These are phyloP conservation scores for Amylocystis lapponica DNA, from an alignment of 768 basidiomycete species.

Conservation along the genomic window DNA sequence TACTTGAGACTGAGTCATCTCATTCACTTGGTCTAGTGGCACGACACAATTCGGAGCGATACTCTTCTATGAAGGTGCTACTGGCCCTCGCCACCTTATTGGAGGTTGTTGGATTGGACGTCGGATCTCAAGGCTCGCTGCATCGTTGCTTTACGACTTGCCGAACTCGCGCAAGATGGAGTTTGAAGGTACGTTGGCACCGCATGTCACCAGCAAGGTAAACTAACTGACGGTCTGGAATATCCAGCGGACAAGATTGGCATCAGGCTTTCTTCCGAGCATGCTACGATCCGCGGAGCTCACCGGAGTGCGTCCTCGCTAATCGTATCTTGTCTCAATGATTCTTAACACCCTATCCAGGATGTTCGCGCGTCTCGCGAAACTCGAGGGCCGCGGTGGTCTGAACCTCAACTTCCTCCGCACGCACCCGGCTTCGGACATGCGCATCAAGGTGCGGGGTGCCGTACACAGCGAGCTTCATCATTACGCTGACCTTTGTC, in stretches of 20 bases:
- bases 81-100: conserved; percentile 38
- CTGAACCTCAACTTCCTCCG: conserved; percentile 53
- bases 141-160: conserved; percentile 54
- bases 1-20: background rate
- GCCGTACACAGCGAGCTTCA: background rate
- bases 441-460: conserved; percentile 64
- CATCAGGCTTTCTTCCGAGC: conserved; percentile 72
- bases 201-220: too few species aligned
- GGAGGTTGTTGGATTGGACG: conserved; percentile 48
- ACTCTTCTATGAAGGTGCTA: conserved; percentile 38
- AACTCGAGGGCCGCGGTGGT: conserved; percentile 40
- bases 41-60: conserved; percentile 46
- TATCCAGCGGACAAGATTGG: conserved; percentile 91
- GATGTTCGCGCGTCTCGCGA: conserved; percentile 65
- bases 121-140: conserved; percentile 44
- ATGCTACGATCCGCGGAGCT: conserved; percentile 79
- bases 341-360: conserved; percentile 26
- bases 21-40: conserved; percentile 35
- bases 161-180: conserved; percentile 85
- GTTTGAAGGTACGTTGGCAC: conserved; percentile 58
- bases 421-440: conserved; percentile 76
- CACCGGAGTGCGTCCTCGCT: conserved; percentile 51
- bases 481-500: background rate
- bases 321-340: background rate
- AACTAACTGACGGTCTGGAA: background rate